Conservation (phyloP, 306 rosid species). For the Fragaria ananassa region DNA sequence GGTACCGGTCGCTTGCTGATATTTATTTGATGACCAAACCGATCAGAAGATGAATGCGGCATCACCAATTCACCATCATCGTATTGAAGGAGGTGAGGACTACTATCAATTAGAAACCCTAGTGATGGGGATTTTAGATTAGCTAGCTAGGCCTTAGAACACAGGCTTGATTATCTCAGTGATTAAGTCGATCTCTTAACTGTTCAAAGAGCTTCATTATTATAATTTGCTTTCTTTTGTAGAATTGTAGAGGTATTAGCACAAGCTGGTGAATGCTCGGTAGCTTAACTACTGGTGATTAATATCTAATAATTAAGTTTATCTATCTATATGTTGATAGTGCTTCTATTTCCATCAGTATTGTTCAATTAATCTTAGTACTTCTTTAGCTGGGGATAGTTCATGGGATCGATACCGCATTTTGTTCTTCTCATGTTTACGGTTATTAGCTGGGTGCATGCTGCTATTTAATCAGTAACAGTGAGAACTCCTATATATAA, state of each 20-base stretch:
- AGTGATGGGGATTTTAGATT: neutral
- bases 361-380: neutral
- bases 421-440: neutral
- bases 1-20: constrained; percentile 42
- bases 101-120: neutral
- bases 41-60: constrained; percentile 9
- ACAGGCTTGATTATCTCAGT: neutral
- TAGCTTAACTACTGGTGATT: neutral
- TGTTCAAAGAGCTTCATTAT: neutral
- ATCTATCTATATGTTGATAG: neutral
- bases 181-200: neutral
- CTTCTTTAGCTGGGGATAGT: neutral
- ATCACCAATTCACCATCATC: neutral
- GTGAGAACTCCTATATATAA: neutral
- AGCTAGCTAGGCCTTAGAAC: constrained; percentile 1
- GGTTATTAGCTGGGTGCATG: neutral
- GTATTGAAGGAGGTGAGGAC: constrained; percentile 7
- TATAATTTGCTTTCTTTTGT: neutral
- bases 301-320: neutral
- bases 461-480: neutral
- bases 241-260: neutral
- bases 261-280: neutral
- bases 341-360: neutral
- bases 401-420: neutral
- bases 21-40: constrained; percentile 42